phyloP scores from a whole-genome alignment of 441 rosid genomes.

The Pelargonium fulgidum region DNA sequence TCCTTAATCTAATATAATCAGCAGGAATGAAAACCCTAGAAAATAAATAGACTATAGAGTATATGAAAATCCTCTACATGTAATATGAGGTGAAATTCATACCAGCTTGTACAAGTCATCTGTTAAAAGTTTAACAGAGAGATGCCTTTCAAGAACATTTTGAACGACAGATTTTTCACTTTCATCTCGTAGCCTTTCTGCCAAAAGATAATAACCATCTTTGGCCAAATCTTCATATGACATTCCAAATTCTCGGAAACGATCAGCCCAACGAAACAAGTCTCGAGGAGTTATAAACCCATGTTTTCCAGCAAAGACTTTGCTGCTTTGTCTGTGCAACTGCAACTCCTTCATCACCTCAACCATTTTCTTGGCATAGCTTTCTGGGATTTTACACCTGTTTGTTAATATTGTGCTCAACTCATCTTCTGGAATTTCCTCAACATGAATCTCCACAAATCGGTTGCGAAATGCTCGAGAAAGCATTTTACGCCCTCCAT shows the following conservation, averaged over 20 bases:
- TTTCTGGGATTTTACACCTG: conserved; percentile 65
- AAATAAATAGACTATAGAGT: not conserved
- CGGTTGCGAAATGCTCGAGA: conserved; percentile 98
- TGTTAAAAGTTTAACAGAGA: conserved; percentile 50
- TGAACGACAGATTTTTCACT: conserved; percentile 73
- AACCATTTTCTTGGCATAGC: conserved; percentile 79
- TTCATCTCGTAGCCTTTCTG: conserved; percentile 88
- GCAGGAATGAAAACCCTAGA: not conserved
- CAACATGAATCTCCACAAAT: conserved; percentile 97
- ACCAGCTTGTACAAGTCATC: conserved; percentile 74
- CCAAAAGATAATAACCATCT: conserved; percentile 89
- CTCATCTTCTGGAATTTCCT: conserved; percentile 89
- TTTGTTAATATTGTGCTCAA: conserved; percentile 60
- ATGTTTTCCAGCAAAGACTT: conserved; percentile 98
- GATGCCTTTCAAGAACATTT: conserved; percentile 67
- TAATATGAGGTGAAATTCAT: conserved; percentile 5
- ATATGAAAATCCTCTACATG: not conserved
- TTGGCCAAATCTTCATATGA: conserved; percentile 83
- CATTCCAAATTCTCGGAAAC: conserved; percentile 48
- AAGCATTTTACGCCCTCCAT: conserved; percentile 96
- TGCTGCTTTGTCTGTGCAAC: conserved; percentile 81
- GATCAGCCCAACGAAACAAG: conserved; percentile 94
- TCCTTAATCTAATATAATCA: not conserved
- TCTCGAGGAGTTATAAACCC: conserved; percentile 97
- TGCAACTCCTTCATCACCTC: conserved; percentile 93